These are phyloP conservation scores for Bolboschoenoplectus hybrid DNA, from an alignment of 202 grass and related monocot species.

Conservation along the genomic window DNA sequence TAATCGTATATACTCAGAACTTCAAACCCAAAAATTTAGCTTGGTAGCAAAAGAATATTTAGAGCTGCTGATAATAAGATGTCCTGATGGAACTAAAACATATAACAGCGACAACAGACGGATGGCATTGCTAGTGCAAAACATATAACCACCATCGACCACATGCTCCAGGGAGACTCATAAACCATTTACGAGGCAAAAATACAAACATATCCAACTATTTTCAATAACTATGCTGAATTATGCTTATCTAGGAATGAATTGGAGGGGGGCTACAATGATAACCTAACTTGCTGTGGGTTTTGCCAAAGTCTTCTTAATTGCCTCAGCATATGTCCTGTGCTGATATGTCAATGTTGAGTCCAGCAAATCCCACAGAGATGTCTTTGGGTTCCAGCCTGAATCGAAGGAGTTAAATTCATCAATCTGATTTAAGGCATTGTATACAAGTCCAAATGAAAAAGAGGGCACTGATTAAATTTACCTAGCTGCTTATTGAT, in stretches of 20 bases:
- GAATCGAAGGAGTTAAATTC: constrained; percentile 29
- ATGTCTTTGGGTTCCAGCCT: constrained; percentile 98
- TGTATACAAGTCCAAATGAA: constrained; percentile 5
- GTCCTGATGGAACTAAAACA: constrained; percentile 28
- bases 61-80: constrained; percentile 24
- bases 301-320: constrained; percentile 77
- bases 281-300: constrained; percentile 68
- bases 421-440: constrained; percentile 18
- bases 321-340: constrained; percentile 92
- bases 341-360: constrained; percentile 93
- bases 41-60: constrained; percentile 18
- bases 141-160: constrained; percentile 26
- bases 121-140: constrained; percentile 15
- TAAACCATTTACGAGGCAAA: constrained; percentile 11
- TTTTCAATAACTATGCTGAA: constrained; percentile 31
- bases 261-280: constrained; percentile 18
- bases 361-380: constrained; percentile 85
- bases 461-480: neutral
- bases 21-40: constrained; percentile 21
- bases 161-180: constrained; percentile 9
- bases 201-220: constrained; percentile 31
- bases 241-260: constrained; percentile 25
- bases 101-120: constrained; percentile 25
- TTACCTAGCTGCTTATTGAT: constrained; percentile 95
- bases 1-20: constrained; percentile 22